These are phyloP conservation scores for Cystobasidium onofrii DNA, from an alignment of 768 basidiomycete species.

Conservation along the genomic window DNA sequence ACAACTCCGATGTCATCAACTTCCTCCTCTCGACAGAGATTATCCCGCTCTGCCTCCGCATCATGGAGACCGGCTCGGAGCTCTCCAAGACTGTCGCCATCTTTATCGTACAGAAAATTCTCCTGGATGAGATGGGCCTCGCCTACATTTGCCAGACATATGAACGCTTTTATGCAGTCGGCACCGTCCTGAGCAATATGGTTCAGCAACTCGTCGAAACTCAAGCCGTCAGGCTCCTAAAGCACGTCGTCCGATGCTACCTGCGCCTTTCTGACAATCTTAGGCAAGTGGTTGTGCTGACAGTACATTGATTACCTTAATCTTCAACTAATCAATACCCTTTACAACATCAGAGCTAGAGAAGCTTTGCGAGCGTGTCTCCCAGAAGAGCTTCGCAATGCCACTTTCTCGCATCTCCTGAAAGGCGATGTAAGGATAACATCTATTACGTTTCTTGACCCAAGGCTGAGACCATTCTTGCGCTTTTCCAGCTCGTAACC, in stretches of 20 bases:
- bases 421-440: conserved; percentile 63
- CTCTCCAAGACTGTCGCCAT: conserved; percentile 98
- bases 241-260: conserved; percentile 97
- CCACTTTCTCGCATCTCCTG: conserved; percentile 80
- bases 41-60: conserved; percentile 95
- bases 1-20: conserved; percentile 97
- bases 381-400: conserved; percentile 87
- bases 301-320: neutral
- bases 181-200: conserved; percentile 97
- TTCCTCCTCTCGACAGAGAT: conserved; percentile 98
- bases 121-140: conserved; percentile 92
- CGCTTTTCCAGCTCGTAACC: conserved; percentile 62
- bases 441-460: neutral
- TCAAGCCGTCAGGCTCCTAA: conserved; percentile 87
- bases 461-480: neutral
- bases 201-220: conserved; percentile 95
- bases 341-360: conserved; percentile 58
- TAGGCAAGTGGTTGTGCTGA: conserved; percentile 53
- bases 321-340: neutral
- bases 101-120: conserved; percentile 93
- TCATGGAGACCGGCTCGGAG: conserved; percentile 99
- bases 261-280: conserved; percentile 90
- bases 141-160: conserved; percentile 99
- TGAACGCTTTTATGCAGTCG: conserved; percentile 97
- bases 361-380: conserved; percentile 92